phyloP scores from a whole-genome alignment of 768 basidiomycete genomes.

The Lactifluus pinguis region DNA sequence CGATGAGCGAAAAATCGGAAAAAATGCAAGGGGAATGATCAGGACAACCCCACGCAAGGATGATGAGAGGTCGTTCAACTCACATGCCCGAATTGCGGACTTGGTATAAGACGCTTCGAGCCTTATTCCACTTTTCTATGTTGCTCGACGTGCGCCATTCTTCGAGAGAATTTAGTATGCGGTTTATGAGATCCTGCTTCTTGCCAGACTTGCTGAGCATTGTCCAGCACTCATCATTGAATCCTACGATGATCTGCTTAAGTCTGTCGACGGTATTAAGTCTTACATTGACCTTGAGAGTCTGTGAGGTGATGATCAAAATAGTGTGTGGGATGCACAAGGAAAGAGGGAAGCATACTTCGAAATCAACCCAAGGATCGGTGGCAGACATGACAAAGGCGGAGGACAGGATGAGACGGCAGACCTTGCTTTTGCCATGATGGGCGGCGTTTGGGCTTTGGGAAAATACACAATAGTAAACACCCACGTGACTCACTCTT shows the following conservation, averaged over 20 bases:
- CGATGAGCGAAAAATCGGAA: not conserved
- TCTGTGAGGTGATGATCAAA: constrained; percentile 31
- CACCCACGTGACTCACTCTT: constrained; percentile 16
- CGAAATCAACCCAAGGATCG: constrained; percentile 65
- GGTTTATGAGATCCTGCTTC: constrained; percentile 81
- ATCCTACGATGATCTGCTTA: constrained; percentile 68
- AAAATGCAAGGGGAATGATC: not conserved
- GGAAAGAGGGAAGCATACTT: constrained; percentile 36
- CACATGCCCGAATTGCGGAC: constrained; percentile 59
- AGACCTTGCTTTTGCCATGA: not conserved
- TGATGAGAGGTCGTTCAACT: constrained; percentile 30
- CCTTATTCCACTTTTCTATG: constrained; percentile 61
- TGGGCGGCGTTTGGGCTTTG: not conserved
- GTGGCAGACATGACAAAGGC: constrained; percentile 44
- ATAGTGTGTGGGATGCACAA: not conserved
- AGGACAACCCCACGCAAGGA: not conserved
- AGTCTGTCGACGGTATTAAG: constrained; percentile 79
- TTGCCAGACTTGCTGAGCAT: constrained; percentile 69
- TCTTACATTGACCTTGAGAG: constrained; percentile 59
- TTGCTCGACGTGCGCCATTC: constrained; percentile 47
- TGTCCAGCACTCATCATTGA: constrained; percentile 70
- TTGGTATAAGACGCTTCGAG: constrained; percentile 56
- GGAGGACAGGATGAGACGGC: not conserved
- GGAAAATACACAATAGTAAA: constrained; percentile 29
- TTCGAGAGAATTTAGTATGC: constrained; percentile 53